These are phyloP conservation scores for Periconia sp. DNA, from an alignment of 2,329 filamentous ascomycete species.

Conservation along the genomic window DNA sequence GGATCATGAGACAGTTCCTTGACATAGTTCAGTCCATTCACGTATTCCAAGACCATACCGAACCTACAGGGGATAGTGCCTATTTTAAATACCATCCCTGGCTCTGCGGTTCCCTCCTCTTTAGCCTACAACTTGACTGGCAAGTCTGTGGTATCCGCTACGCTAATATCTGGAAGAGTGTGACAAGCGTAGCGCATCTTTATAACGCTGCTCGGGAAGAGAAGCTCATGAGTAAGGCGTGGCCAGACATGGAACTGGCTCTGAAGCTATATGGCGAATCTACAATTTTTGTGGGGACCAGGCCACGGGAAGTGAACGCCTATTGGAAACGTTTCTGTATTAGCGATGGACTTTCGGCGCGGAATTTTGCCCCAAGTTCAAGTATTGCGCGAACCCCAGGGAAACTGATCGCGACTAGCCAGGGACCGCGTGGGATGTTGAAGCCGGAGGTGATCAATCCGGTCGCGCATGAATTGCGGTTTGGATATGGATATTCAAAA, in stretches of 20 bases:
- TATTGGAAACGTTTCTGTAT: slow-evolving; percentile 45
- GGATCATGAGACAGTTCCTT: neutral
- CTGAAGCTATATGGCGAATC: slow-evolving; percentile 29
- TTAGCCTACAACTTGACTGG: slow-evolving; percentile 36
- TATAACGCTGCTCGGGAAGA: slow-evolving; percentile 49
- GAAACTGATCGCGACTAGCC: neutral
- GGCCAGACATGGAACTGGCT: slow-evolving; percentile 51
- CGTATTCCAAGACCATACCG: neutral
- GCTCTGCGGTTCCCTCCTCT: slow-evolving; percentile 45
- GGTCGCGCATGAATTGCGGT: too few species aligned
- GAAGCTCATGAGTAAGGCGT: slow-evolving; percentile 30
- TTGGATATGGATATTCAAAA: neutral
- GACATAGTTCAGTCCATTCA: neutral
- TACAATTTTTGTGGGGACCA: slow-evolving; percentile 45
- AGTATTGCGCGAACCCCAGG: neutral
- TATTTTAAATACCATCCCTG: slow-evolving; percentile 16
- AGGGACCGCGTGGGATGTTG: neutral
- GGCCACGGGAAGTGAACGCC: slow-evolving; percentile 34
- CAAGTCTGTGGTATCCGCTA: slow-evolving; percentile 41
- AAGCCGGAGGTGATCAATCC: too few species aligned
- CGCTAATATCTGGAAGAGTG: slow-evolving; percentile 47
- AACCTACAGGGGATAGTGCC: too few species aligned
- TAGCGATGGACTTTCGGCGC: neutral
- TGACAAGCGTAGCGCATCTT: slow-evolving; percentile 46
- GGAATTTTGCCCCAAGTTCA: neutral